Percentiles rank a stretch among this genome's conserved stretches.
These are phyloP conservation scores for Tephrocybe sp. DNA, from an alignment of 768 basidiomycete species.

Conservation along the genomic window DNA sequence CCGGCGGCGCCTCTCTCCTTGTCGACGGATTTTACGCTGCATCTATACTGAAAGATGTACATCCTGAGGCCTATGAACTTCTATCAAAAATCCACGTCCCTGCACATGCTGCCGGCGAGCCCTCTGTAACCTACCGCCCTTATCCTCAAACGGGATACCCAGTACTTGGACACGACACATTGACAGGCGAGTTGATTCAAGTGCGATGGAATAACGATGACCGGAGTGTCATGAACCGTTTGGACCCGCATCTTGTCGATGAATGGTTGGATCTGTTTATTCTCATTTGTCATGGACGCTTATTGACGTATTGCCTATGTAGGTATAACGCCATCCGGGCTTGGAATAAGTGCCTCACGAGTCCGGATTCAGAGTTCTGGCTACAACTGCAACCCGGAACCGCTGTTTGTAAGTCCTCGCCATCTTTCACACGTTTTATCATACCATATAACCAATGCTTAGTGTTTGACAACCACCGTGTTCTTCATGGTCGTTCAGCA, in stretches of 20 bases:
- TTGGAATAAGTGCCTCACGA: slow-evolving; percentile 77
- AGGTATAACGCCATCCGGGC: slow-evolving; percentile 79
- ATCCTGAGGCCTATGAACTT: slow-evolving; percentile 68
- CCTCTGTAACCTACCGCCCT: slow-evolving; percentile 51
- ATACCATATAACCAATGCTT: not conserved
- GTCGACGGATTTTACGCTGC: slow-evolving; percentile 96
- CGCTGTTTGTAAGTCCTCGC: slow-evolving; percentile 59
- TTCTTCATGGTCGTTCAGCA: slow-evolving; percentile 90
- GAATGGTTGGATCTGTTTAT: slow-evolving; percentile 50
- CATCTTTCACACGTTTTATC: not conserved
- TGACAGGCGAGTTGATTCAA: slow-evolving; percentile 60
- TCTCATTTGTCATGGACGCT: not conserved
- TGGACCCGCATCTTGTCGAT: slow-evolving; percentile 62
- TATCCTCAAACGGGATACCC: slow-evolving; percentile 63
- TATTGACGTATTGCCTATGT: not conserved
- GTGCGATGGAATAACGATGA: slow-evolving; percentile 97
- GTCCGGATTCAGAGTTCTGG: slow-evolving; percentile 89
- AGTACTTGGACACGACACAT: slow-evolving; percentile 62
- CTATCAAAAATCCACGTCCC: slow-evolving; percentile 70
- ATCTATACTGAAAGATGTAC: slow-evolving; percentile 64
- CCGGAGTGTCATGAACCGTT: slow-evolving; percentile 70
- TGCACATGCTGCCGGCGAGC: slow-evolving; percentile 87
- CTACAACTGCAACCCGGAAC: slow-evolving; percentile 86
- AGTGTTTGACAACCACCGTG: slow-evolving; percentile 93
- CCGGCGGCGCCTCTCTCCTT: slow-evolving; percentile 86